A percentile compares a stretch with the other conserved stretches of the same genome.
phyloP scores from a whole-genome alignment of 106 monocot species.

The Acorus gramineus region DNA sequence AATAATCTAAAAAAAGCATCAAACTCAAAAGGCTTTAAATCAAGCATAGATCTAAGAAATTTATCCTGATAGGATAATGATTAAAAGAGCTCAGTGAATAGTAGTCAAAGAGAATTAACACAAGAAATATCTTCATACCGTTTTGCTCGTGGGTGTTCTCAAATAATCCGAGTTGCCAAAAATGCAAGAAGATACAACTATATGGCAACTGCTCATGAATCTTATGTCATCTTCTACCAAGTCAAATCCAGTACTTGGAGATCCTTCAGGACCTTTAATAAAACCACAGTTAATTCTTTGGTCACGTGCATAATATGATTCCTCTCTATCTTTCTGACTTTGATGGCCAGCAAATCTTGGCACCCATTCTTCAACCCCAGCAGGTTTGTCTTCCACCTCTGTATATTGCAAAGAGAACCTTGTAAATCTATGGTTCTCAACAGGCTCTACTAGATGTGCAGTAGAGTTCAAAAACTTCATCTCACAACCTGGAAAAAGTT shows the following conservation, averaged over 20 bases:
- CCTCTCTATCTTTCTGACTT: slow-evolving; percentile 61
- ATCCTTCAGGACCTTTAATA: slow-evolving; percentile 44
- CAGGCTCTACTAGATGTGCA: slow-evolving; percentile 62
- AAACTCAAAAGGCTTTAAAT: no score
- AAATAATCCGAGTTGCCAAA: slow-evolving; percentile 86
- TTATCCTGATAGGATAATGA: no score
- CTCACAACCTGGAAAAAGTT: slow-evolving; percentile 75
- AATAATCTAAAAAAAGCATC: neutral
- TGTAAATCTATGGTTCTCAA: slow-evolving; percentile 63
- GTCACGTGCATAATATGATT: slow-evolving; percentile 55
- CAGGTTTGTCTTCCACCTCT: slow-evolving; percentile 27
- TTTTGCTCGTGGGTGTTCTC: slow-evolving; percentile 62
- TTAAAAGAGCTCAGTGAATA: neutral
- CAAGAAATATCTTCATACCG: slow-evolving; percentile 34
- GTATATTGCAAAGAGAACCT: slow-evolving; percentile 81
- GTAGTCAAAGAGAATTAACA: neutral
- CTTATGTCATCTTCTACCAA: slow-evolving; percentile 48
- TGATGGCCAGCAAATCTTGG: slow-evolving; percentile 73
- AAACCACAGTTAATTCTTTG: slow-evolving; percentile 84
- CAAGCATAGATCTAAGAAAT: no score
- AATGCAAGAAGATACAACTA: slow-evolving; percentile 89
- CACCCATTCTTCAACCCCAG: slow-evolving; percentile 12
- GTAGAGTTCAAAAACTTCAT: slow-evolving; percentile 87
- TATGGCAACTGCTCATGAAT: slow-evolving; percentile 50
- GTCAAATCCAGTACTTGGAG: slow-evolving; percentile 57